Evolutionary conservation across 257 asterid species (phyloP), one percentile per base, ranked within the genome.

Genomic region (Penstemon newberryi): DNA sequence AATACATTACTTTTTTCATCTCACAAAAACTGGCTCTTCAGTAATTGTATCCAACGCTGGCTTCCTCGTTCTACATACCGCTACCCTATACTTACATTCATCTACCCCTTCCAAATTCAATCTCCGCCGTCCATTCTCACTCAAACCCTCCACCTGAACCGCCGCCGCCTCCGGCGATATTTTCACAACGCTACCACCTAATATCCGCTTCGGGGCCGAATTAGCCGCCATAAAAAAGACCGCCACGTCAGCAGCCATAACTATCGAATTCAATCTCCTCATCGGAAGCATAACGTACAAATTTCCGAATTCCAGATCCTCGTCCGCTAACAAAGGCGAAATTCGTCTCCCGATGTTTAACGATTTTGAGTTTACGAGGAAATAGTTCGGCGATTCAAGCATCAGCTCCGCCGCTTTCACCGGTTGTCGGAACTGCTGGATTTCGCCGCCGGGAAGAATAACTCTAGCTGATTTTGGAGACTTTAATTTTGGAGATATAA

Each of bases 391-490:
- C 6, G 77, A 72, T 45, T 89, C 94, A 25, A 89, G 87, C 94
- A 89, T 89, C 60, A 89, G 80, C 72, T 89, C 94, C 13, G 94
- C 96, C 64, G 94, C 96, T 79, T 76, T 86, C 1, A 75, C 78
- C 41, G 83, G 80, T 7, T 89, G 80, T 8, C 82, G 79, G 73
- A 83, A 83, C 71, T 80, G 86, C 11, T 80, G 81, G 5, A 85
- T 70, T 70, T 85, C 82, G 58, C 95, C 95, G 60, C 73, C 80
- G 42, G 89, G 90, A 58, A 87, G 81, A 33, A 87, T 67, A n/a
- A 85, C 88, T 73, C 83, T 76, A 11, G 89, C 85, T 4, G 86
- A 69, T 73, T 70, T 83, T 15, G 80, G 77, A 39, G 41, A 69
- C 45, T 52, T 69, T 38, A 77, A 67, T 33, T 15, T 67, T 0